A percentile compares a stretch with the other conserved stretches of the same genome.
Evolutionary conservation across 768 basidiomycete species (phyloP).

Genomic region (Amanita thiersii): DNA sequence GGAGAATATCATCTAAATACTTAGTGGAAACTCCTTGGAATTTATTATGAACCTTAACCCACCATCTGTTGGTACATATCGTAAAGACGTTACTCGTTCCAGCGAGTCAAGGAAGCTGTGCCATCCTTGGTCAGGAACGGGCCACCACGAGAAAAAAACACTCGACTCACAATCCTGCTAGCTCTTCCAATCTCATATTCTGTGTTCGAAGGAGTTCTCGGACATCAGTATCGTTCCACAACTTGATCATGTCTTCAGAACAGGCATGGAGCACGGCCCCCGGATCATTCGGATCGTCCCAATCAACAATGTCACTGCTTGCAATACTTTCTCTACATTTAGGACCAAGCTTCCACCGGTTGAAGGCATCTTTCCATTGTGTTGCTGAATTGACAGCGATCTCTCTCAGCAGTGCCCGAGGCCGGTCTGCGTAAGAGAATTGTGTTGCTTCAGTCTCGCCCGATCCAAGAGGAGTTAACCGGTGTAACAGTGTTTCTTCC

Average conservation of each 20-base stretch:
- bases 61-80: constrained; percentile 67
- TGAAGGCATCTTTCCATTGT: constrained; percentile 44
- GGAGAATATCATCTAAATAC: constrained; percentile 56
- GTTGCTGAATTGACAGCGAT: constrained; percentile 43
- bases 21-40: neutral
- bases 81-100: constrained; percentile 49
- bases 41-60: constrained; percentile 8
- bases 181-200: constrained; percentile 55
- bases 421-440: constrained; percentile 17
- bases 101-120: constrained; percentile 63
- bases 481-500: constrained; percentile 51
- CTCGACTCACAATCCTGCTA: constrained; percentile 60
- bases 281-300: constrained; percentile 47
- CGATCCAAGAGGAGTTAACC: constrained; percentile 40
- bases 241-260: constrained; percentile 51
- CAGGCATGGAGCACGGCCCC: constrained; percentile 49
- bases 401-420: constrained; percentile 29
- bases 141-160: neutral
- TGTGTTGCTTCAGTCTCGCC: constrained; percentile 21
- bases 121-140: constrained; percentile 18
- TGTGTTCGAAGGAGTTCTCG: constrained; percentile 41
- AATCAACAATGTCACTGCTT: constrained; percentile 25
- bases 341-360: constrained; percentile 19
- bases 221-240: constrained; percentile 57
- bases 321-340: constrained; percentile 20